These are phyloP conservation scores for Botrytis sinoallii DNA, from an alignment of 2,329 filamentous ascomycete genomes.

Conservation along the genomic window DNA sequence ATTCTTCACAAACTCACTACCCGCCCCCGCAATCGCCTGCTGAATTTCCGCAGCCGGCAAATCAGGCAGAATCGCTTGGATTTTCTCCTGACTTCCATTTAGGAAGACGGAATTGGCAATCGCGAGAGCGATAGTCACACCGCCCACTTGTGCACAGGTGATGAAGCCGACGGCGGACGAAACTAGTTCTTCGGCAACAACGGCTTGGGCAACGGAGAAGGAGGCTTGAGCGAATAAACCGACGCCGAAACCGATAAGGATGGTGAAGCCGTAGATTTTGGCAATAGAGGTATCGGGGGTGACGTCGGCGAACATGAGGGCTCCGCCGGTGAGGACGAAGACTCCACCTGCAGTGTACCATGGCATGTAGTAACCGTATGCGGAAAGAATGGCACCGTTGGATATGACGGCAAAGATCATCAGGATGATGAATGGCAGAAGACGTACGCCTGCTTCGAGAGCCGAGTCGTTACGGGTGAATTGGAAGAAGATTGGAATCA, in stretches of 20 bases:
- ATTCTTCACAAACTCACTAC: constrained; percentile 28
- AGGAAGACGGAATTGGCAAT: constrained; percentile 43
- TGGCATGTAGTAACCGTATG: constrained; percentile 41
- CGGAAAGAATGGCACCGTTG: constrained; percentile 38
- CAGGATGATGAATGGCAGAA: constrained; percentile 40
- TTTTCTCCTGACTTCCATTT: constrained; percentile 36
- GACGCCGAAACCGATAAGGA: constrained; percentile 42
- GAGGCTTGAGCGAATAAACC: constrained; percentile 28
- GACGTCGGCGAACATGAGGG: constrained; percentile 36
- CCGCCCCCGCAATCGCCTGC: constrained; percentile 34
- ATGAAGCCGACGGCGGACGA: constrained; percentile 42
- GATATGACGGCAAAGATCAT: constrained; percentile 39
- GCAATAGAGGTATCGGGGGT: constrained; percentile 30
- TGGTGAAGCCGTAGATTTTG: constrained; percentile 35
- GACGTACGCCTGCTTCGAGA: constrained; percentile 43
- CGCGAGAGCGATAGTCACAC: constrained; percentile 40
- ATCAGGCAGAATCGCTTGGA: constrained; percentile 34
- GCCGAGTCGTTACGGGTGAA: constrained; percentile 48
- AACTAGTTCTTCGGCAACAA: constrained; percentile 31
- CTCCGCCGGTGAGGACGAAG: constrained; percentile 35
- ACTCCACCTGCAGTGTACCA: constrained; percentile 41
- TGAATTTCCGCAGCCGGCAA: constrained; percentile 34
- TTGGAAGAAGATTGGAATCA: constrained; percentile 50
- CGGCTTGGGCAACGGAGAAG: not conserved
- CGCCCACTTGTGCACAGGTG: constrained; percentile 39